Evolutionary conservation across 1,139 yeast genomes (phyloP), one percentile per base, ranked within the genome.

Genomic region (Zhuliangozyma parablackwelliae): DNA sequence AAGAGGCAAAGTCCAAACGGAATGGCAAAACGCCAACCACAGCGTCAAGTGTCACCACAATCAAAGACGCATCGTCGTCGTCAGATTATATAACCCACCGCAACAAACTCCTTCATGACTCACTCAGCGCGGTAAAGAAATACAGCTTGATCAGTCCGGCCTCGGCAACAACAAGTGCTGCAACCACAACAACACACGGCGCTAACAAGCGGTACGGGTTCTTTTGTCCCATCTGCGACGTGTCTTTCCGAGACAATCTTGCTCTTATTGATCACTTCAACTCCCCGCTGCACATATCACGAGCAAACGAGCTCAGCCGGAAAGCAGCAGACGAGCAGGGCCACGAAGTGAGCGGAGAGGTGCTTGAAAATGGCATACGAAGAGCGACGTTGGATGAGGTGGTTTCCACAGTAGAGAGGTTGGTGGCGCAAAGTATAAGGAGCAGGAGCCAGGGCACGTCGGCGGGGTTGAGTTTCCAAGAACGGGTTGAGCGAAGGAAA

Each of bases 221-320:
- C 57, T 75, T 78, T 49, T 90, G 97, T 59, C 86, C 84, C 12
- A 63, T 78, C 2, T 90, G 97, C 56, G 78, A 82, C 48, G 59
- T 85, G 45, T 82, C 95, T 2, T 89, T 78, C 59, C 77, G 87
- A 51, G 97, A 90, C 57, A 83, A 84, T 39, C 63, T 88, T 49
- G 83, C 88, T 41, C 81, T 81, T 54, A 71, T 88, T 6, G 95
- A 89, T 53, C 97, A 90, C 61, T 65, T 88, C 51, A 88, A 87
- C 51, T 80, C 89, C 27, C 81, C 80, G 6, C 77, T 70, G 35
- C 92, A 82, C 58, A 56, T 63, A 2, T 43, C 49, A 10, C 65
- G 56, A 35, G 63, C 60, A 3, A 48, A 41, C 21, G 42, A 39
- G 16, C 28, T 49, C 12, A 41, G 41, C 26, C 25, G 34, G n/a